phyloP scores from a whole-genome alignment of 164 flowering plant genomes.

The Annona squamosa region DNA sequence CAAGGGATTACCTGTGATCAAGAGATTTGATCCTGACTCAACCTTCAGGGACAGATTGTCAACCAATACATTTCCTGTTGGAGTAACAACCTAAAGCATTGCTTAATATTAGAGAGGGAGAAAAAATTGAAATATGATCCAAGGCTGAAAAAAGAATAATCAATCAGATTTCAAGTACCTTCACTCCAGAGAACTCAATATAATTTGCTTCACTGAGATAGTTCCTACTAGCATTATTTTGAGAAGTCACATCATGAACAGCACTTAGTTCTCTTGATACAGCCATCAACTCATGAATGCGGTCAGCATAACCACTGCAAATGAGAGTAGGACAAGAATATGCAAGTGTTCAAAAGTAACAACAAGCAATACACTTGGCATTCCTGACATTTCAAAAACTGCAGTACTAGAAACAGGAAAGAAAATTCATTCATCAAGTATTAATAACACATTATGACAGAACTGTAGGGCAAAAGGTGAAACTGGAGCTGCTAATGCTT shows the following conservation, averaged over 20 bases:
- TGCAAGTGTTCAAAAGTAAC: neutral
- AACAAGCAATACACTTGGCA: too few species aligned
- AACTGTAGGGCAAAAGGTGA: too few species aligned
- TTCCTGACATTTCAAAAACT: too few species aligned
- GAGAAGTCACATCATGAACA: constrained; percentile 43
- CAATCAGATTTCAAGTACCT: constrained; percentile 35
- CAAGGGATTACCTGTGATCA: constrained; percentile 72
- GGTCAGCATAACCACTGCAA: constrained; percentile 97
- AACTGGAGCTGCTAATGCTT: too few species aligned
- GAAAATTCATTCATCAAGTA: too few species aligned
- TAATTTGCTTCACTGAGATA: constrained; percentile 75
- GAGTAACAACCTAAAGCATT: constrained; percentile 84
- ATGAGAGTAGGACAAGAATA: constrained; percentile 4
- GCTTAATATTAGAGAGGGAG: constrained; percentile 2
- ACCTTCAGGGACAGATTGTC: constrained; percentile 74
- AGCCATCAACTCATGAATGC: constrained; percentile 81
- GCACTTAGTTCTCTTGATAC: constrained; percentile 67
- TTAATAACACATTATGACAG: too few species aligned
- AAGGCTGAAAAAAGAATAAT: neutral
- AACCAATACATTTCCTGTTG: constrained; percentile 89
- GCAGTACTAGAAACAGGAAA: too few species aligned
- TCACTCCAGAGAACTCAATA: constrained; percentile 81
- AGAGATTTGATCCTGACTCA: constrained; percentile 85
- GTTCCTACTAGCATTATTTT: constrained; percentile 51
- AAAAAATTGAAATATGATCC: neutral